Conservation (phyloP, 1,284 basidiomycete genomes). For the Leccinum angustisporum region DNA sequence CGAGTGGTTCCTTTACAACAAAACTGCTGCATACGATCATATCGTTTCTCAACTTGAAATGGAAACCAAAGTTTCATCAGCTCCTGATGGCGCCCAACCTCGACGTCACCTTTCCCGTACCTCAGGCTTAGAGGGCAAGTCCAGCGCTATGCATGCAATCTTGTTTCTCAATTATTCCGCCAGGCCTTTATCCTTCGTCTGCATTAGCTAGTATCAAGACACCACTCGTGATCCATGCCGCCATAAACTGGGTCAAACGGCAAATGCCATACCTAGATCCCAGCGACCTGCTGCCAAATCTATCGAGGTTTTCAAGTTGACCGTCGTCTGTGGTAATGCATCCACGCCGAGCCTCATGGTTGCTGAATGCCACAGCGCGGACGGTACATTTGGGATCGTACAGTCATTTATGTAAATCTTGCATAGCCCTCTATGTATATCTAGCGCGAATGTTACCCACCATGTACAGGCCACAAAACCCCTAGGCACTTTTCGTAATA, state of each 20-base stretch:
- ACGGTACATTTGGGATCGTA: slow-evolving; percentile 78
- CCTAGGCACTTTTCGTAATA: no score
- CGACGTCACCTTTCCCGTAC: slow-evolving; percentile 23
- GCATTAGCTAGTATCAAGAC: slow-evolving; percentile 38
- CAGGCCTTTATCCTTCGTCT: slow-evolving; percentile 34
- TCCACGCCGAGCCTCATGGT: slow-evolving; percentile 83
- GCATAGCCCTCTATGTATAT: no score
- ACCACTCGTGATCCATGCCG: slow-evolving; percentile 47
- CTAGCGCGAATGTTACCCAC: no score
- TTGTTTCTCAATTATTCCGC: slow-evolving; percentile 17
- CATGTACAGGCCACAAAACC: no score
- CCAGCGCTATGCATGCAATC: slow-evolving; percentile 6
- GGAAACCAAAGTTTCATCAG: slow-evolving; percentile 41
- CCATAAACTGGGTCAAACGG: slow-evolving; percentile 49
- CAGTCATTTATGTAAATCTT: no score
- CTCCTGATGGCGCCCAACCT: slow-evolving; percentile 23
- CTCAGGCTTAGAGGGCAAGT: slow-evolving; percentile 32
- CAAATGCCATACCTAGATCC: slow-evolving; percentile 72
- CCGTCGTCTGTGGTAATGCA: slow-evolving; percentile 79
- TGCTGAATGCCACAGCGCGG: slow-evolving; percentile 69
- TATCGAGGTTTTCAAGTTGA: slow-evolving; percentile 70
- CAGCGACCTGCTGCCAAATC: slow-evolving; percentile 78
- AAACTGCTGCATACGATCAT: slow-evolving; percentile 82
- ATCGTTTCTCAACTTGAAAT: slow-evolving; percentile 82
- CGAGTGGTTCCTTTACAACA: slow-evolving; percentile 90